Evolutionary conservation across 148 eudicot genomes (phyloP).

Genomic region (Diospyros lotus): DNA sequence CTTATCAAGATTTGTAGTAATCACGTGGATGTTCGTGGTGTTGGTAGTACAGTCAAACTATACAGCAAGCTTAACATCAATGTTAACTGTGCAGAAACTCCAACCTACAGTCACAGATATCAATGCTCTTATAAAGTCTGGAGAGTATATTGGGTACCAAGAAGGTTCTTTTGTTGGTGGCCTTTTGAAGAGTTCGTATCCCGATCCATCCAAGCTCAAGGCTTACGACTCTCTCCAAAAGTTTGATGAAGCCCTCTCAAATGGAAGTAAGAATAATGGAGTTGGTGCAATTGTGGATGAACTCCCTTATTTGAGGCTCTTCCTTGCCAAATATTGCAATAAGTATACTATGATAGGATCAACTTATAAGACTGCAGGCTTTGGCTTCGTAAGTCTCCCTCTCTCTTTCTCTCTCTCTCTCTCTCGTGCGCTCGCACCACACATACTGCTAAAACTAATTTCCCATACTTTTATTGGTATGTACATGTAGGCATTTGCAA

Average conservation of each 20-base stretch:
- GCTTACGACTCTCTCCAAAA: slow-evolving; percentile 24
- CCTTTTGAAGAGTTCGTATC: slow-evolving; percentile 17
- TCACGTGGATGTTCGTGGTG: slow-evolving; percentile 62
- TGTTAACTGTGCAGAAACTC: slow-evolving; percentile 51
- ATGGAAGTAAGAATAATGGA: slow-evolving; percentile 36
- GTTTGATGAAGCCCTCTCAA: slow-evolving; percentile 31
- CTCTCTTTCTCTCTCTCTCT: not conserved
- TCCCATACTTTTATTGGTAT: not conserved
- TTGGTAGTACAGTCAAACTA: slow-evolving; percentile 53
- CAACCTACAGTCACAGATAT: slow-evolving; percentile 44
- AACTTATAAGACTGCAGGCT: slow-evolving; percentile 26
- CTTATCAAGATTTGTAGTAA: slow-evolving; percentile 57
- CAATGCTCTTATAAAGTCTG: slow-evolving; percentile 28
- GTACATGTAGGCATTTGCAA: slow-evolving; percentile 34
- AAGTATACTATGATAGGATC: slow-evolving; percentile 30
- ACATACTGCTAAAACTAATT: too few relatives aligned
- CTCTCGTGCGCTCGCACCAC: not conserved
- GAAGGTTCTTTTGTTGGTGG: slow-evolving; percentile 33
- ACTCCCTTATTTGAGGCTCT: slow-evolving; percentile 26
- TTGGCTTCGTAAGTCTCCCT: slow-evolving; percentile 35
- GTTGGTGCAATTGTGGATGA: slow-evolving; percentile 35
- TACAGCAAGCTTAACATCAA: slow-evolving; percentile 62
- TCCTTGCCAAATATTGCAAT: slow-evolving; percentile 24
- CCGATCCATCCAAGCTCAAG: slow-evolving; percentile 18
- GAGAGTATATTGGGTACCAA: slow-evolving; percentile 40